Base-by-base conservation (phyloP, 1,284 basidiomycete species). In the Puccinia coronata region DNA sequence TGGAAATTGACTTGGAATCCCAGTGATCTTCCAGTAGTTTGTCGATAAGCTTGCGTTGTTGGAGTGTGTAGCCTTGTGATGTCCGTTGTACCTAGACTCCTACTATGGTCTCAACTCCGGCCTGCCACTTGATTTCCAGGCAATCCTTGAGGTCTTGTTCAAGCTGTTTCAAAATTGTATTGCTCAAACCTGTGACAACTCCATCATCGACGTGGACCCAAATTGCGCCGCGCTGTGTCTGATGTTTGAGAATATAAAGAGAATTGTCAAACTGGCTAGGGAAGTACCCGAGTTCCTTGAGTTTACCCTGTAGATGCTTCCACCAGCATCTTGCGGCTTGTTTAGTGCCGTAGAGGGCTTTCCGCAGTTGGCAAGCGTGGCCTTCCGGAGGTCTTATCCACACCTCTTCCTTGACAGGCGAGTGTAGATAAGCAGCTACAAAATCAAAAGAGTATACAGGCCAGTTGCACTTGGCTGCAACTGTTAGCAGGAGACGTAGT, bases 181-280 rank as follows among this genome's bases (percentile, higher is more conserved):
- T 20, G 34, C 9, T 53, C 20, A 28, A 43, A 5, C 72, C 72
- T 2, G 51, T n/a, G 9, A 74, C 51, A 25, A 74, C 31, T 2
- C 72, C 72, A n/a, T 74, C 34, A n/a, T 74, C 72, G 11, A 74
- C 72, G 39, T 74, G 72, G 3, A 59, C 28, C 51, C 72, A 74
- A 20, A 74, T 57, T 2, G 51, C 51, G 4, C 61, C 61, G 6
- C 18, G 0, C 6, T 75, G 28, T 5, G 36, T 12, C n/a, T 9
- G 0, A 25, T 75, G 34, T 41, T 57, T 16, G 8, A 28, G 49
- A 16, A 57, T 57, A 16, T 57, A 72, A 1, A 72, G 31, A 12
- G 23, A 47, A n/a, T 3, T 25, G 70, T 72, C 41, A n/a, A 43
- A 72, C 12, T 51, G 36, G 23, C 70, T 72, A 12, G 49, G 43